A percentile compares a stretch with the other conserved stretches of the same genome.
phyloP scores from a whole-genome alignment of 495 filamentous ascomycete species.

The Lineolata rhizophorae region DNA sequence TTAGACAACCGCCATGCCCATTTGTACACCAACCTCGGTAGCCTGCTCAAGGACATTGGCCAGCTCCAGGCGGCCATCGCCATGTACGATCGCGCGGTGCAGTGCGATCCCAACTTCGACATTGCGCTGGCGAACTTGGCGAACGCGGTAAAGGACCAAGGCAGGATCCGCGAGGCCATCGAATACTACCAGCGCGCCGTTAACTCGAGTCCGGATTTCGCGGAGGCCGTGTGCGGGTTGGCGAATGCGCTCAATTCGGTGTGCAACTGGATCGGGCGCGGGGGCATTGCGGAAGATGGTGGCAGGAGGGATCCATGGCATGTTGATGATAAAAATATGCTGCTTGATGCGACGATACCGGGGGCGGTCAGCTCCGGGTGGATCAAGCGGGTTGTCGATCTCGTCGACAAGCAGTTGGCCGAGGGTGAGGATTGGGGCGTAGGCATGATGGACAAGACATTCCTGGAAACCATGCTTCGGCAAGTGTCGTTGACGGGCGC shows the following conservation, averaged over 20 bases:
- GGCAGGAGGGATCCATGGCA: conserved; percentile 83
- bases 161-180: conserved; percentile 79
- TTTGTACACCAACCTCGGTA: conserved; percentile 90
- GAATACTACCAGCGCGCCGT: conserved; percentile 81
- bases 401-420: conserved; percentile 72
- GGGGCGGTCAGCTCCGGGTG: conserved; percentile 46
- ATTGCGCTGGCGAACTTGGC: conserved; percentile 94
- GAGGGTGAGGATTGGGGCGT: conserved; percentile 80
- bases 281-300: conserved; percentile 50
- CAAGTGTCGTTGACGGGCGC: conserved; percentile 18
- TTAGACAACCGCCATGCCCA: conserved; percentile 88
- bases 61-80: conserved; percentile 77
- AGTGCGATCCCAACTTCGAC: conserved; percentile 80
- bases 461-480: conserved; percentile 27
- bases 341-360: conserved; percentile 45
- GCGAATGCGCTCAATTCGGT: conserved; percentile 94
- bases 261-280: conserved; percentile 83
- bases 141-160: conserved; percentile 96
- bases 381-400: conserved; percentile 88
- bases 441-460: conserved; percentile 38
- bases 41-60: conserved; percentile 88
- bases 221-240: conserved; percentile 88
- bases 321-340: conserved; percentile 67
- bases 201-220: conserved; percentile 78
- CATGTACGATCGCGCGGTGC: conserved; percentile 93